These are phyloP conservation scores for Leishmania guyanensis DNA, from an alignment of 208 protist species.

Conservation along the genomic window DNA sequence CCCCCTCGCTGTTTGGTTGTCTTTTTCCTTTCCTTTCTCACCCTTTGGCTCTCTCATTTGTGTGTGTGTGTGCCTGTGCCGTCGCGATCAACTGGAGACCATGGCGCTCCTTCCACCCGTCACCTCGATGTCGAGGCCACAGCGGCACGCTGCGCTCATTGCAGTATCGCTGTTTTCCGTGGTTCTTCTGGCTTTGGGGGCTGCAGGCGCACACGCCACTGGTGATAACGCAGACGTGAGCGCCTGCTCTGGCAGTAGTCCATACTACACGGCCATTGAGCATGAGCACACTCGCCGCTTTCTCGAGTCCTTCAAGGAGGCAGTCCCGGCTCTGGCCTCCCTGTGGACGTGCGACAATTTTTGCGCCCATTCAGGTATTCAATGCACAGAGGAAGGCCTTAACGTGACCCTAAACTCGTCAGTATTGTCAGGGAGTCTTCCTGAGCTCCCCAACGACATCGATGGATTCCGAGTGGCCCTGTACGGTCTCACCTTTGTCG, in stretches of 20 bases:
- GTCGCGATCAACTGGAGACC: background rate
- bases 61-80: background rate
- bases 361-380: conserved; percentile 13
- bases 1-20: background rate
- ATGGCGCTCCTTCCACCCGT: background rate
- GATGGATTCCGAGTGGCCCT: conserved; percentile 10
- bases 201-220: background rate
- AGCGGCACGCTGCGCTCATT: background rate
- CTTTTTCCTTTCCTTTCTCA: background rate
- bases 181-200: conserved; percentile 4
- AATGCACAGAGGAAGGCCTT: conserved; percentile 2
- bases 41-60: background rate
- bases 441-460: conserved; percentile 14
- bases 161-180: conserved; percentile 12
- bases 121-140: background rate
- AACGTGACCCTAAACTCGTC: conserved; percentile 6
- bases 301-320: conserved; percentile 16
- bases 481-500: background rate
- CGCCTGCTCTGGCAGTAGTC: conserved; percentile 11
- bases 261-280: conserved; percentile 15
- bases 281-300: conserved; percentile 19
- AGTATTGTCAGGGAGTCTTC: conserved; percentile 12
- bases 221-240: background rate
- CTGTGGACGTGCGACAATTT: conserved; percentile 28
- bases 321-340: conserved; percentile 2